These are phyloP conservation scores for Bonia amplexicaulis DNA, from an alignment of 176 grass and related monocot species.

Conservation along the genomic window DNA sequence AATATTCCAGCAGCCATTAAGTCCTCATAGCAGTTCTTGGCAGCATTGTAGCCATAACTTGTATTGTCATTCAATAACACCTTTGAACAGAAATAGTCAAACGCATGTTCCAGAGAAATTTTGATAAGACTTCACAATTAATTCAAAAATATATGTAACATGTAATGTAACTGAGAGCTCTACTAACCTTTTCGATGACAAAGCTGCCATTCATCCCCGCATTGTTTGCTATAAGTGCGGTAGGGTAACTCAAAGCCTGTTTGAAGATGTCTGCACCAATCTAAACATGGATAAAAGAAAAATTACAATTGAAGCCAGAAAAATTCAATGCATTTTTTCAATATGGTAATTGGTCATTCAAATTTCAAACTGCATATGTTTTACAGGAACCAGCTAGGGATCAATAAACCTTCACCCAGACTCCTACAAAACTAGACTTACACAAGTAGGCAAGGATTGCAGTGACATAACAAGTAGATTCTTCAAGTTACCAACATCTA, in stretches of 20 bases:
- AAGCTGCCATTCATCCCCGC: conserved; percentile 71
- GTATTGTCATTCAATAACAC: conserved; percentile 48
- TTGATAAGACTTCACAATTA: neutral
- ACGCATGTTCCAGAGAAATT: neutral
- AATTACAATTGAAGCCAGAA: neutral
- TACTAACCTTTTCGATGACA: conserved; percentile 60
- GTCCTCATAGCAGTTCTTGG: conserved; percentile 71
- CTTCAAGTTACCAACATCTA: neutral
- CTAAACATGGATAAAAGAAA: conserved; percentile 36
- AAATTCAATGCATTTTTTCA: neutral
- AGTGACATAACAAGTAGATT: neutral
- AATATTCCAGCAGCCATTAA: conserved; percentile 79
- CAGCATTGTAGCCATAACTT: conserved; percentile 94
- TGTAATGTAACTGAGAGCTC: neutral
- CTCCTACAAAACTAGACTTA: neutral
- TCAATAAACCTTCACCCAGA: neutral
- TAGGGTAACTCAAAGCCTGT: conserved; percentile 78
- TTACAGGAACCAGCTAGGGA: neutral
- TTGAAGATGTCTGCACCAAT: conserved; percentile 98
- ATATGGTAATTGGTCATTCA: neutral
- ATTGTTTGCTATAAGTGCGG: conserved; percentile 76
- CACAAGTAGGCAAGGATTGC: neutral
- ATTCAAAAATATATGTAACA: neutral
- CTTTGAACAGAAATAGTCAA: conserved; percentile 36
- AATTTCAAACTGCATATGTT: neutral